These are phyloP conservation scores for Kalaharituber pfeilii DNA, from an alignment of 2,329 filamentous ascomycete species.

Conservation along the genomic window DNA sequence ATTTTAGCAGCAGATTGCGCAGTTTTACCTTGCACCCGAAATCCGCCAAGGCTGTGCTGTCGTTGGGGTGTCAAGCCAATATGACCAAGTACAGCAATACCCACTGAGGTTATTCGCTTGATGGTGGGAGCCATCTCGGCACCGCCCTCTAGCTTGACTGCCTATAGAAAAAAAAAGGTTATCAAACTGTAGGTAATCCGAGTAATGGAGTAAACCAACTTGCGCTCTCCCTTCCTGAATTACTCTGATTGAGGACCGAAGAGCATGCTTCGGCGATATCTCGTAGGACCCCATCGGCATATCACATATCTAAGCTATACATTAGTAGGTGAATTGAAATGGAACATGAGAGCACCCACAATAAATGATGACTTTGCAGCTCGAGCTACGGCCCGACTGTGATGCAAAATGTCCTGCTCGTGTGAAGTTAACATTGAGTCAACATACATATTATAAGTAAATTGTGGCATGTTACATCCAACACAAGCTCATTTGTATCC, in stretches of 20 bases:
- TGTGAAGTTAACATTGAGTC: no score
- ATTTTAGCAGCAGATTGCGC: constrained; percentile 52
- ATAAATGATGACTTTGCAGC: constrained; percentile 70
- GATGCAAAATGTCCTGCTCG: constrained; percentile 75
- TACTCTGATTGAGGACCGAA: constrained; percentile 70
- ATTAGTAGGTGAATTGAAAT: not conserved
- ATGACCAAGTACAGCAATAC: constrained; percentile 84
- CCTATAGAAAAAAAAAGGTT: no score
- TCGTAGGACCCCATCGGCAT: constrained; percentile 96
- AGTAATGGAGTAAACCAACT: not conserved
- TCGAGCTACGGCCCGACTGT: constrained; percentile 75
- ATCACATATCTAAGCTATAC: constrained; percentile 58
- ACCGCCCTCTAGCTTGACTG: constrained; percentile 84
- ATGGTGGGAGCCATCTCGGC: constrained; percentile 77
- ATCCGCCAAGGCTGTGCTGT: constrained; percentile 81
- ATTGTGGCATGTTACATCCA: constrained; percentile 46
- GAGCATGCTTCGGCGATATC: constrained; percentile 66
- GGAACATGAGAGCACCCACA: constrained; percentile 41
- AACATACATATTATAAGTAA: not conserved
- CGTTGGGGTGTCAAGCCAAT: constrained; percentile 86
- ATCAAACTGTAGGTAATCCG: not conserved
- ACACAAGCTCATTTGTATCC: constrained; percentile 73
- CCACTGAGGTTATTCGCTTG: constrained; percentile 62
- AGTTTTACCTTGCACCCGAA: constrained; percentile 87
- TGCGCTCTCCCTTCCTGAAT: constrained; percentile 71